Percentiles rank a stretch among this genome's conserved stretches.
phyloP scores from a whole-genome alignment of 2,329 filamentous ascomycete species.

The Bipolaris gigantea region DNA sequence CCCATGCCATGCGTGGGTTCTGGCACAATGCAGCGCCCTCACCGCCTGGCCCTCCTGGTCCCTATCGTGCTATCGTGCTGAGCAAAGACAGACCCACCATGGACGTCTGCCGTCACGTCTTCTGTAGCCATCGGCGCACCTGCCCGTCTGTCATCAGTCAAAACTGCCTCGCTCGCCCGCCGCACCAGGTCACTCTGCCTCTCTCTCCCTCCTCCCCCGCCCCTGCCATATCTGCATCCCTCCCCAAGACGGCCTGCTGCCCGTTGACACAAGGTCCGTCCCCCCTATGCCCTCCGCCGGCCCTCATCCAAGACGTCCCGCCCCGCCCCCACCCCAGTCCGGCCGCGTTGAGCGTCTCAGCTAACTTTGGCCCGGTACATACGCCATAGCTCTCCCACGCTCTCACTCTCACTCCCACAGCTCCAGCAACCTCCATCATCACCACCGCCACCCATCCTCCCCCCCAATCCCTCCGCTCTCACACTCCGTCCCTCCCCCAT shows the following conservation, averaged over 20 bases:
- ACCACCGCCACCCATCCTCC: background rate
- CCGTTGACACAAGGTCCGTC: conserved; percentile 16
- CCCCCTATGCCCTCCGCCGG: conserved; percentile 11
- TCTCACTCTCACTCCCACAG: background rate
- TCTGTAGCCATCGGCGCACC: conserved; percentile 12
- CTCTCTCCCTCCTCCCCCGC: background rate
- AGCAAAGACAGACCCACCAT: conserved; percentile 8
- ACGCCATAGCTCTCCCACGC: conserved; percentile 19
- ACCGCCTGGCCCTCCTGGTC: conserved; percentile 13
- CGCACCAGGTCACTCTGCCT: conserved; percentile 2
- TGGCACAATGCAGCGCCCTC: conserved; percentile 13
- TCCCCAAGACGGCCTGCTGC: conserved; percentile 11
- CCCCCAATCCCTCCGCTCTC: conserved; percentile 7
- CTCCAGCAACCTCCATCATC: conserved; percentile 6
- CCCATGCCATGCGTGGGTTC: background rate
- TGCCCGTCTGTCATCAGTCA: conserved; percentile 9
- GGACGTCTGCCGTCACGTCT: conserved; percentile 1
- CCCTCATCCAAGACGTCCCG: conserved; percentile 20
- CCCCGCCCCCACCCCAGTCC: conserved; percentile 16
- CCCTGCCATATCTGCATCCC: background rate
- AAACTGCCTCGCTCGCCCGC: conserved; percentile 4
- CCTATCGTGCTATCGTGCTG: conserved; percentile 5
- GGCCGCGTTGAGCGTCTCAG: background rate
- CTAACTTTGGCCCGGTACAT: conserved; percentile 16
- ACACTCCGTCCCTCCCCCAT: conserved; percentile 19